Base-by-base conservation (phyloP, 352 stramenopile genomes). In the Peronospora belbahrii region DNA sequence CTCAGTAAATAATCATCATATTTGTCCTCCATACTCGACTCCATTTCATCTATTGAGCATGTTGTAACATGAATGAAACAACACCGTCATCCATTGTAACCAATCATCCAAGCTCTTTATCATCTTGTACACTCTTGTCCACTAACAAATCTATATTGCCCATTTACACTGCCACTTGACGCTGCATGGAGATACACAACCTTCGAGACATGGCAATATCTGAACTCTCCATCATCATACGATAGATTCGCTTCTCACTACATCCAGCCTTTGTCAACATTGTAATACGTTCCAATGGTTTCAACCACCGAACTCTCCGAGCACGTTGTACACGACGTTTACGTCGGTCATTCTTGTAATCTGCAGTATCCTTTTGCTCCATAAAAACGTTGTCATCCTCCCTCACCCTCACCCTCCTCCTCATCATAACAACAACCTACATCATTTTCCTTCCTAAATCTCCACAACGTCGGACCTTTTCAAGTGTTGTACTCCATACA, bases 181-280 rank as follows among this genome's bases (percentile, higher is more conserved):
- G 36, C 22, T 42, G 36, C 36, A 42, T 31, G 13, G 36, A 32
- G 11, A 42, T 22, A 6, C 36, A 42, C 4, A 50, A 32, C 9
- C 42, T 17, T 4, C 69, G 40, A 2, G 66, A 81, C 69, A 75
- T 74, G 22, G 62, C 65, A 18, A 82, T 82, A 32, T 63, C 57
- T 9, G 67, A 69, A 15, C 48, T 70, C 48, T 82, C 70, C 59
- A 73, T 74, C 51, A 83, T 62, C 67, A 72, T 75, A 11, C 65
- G 67, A 31, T 64, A 72, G 48, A 83, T 83, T 17, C 57, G 54
- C 27, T 62, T 51, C 34, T 83, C 70, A 19, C 70, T 83, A 40
- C 50, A 65, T n/a, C 67, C 67, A 5, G 67, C 67, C 25, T 67
- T 59, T 2, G 56, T 57, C 18, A 75, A 51, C 65, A 76, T 74